Evolutionary conservation across 306 rosid genomes (phyloP).

Genomic region (Pueraria montana): DNA sequence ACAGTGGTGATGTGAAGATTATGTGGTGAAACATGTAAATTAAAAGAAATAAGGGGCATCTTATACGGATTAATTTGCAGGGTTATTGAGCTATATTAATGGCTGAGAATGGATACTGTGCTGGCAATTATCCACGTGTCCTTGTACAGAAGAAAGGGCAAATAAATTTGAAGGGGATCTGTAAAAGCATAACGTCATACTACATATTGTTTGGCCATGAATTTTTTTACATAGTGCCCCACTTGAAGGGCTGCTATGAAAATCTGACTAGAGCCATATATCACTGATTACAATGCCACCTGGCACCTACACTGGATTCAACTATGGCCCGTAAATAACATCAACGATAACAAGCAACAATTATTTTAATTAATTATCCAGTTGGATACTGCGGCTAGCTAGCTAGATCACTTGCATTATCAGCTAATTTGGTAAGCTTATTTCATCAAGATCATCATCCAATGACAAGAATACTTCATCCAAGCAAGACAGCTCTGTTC

Average conservation of each 20-base stretch:
- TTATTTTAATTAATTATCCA: constrained; percentile 39
- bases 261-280: constrained; percentile 23
- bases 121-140: constrained; percentile 40
- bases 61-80: neutral
- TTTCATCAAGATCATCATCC: constrained; percentile 97
- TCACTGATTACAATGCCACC: constrained; percentile 48
- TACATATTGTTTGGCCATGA: constrained; percentile 50
- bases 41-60: neutral
- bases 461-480: constrained; percentile 91
- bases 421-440: constrained; percentile 72
- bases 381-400: constrained; percentile 46
- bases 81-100: neutral
- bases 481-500: constrained; percentile 84
- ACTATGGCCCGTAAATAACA: neutral
- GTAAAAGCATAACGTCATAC: constrained; percentile 54
- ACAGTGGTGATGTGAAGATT: neutral
- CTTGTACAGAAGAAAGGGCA: neutral
- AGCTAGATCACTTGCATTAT: constrained; percentile 29
- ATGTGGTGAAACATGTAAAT: neutral
- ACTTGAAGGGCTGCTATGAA: constrained; percentile 47
- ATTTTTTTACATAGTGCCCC: constrained; percentile 53
- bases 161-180: constrained; percentile 42
- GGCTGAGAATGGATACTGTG: constrained; percentile 43
- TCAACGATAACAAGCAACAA: constrained; percentile 19
- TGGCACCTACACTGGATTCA: constrained; percentile 45